Conservation (phyloP, 495 filamentous ascomycete species). For the Pseudevernia furfuracea region DNA sequence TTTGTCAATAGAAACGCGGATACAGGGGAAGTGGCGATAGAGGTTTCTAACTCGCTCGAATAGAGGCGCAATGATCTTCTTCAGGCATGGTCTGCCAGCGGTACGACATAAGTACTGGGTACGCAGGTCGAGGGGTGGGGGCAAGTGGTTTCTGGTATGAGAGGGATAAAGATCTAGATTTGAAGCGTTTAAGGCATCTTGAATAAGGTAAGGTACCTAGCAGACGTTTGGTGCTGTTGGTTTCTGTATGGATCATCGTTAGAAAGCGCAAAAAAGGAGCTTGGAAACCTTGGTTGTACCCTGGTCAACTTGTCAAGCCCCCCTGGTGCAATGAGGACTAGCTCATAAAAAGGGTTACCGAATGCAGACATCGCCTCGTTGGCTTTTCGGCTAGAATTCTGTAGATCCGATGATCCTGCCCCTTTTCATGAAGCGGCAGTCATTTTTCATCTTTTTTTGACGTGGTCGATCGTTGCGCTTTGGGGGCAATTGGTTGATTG, state of each 20-base stretch:
- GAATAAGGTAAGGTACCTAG: not conserved
- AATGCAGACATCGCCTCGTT: not conserved
- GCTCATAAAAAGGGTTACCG: constrained; percentile 8
- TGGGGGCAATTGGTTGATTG: not conserved
- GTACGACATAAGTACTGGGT: not conserved
- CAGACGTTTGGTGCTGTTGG: constrained; percentile 19
- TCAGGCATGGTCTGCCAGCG: not conserved
- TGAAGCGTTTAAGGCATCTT: not conserved
- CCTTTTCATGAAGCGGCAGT: not conserved
- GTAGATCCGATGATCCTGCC: no score
- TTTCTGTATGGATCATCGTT: constrained; percentile 10
- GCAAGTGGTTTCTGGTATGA: not conserved
- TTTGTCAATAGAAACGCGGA: constrained; percentile 39
- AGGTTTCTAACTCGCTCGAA: constrained; percentile 38
- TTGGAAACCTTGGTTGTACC: constrained; percentile 5
- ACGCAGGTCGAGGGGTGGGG: constrained; percentile 2
- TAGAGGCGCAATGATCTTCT: constrained; percentile 8
- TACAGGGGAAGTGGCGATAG: constrained; percentile 50
- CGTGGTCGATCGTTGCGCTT: constrained; percentile 9
- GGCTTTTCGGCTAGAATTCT: constrained; percentile 9
- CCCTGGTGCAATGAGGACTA: no score
- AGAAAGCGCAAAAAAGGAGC: constrained; percentile 6
- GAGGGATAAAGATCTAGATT: constrained; percentile 4
- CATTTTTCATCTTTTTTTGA: no score
- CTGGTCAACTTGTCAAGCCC: no score